Base-by-base conservation (phyloP, 495 filamentous ascomycete genomes). In the Talaromyces nanjingensis region DNA sequence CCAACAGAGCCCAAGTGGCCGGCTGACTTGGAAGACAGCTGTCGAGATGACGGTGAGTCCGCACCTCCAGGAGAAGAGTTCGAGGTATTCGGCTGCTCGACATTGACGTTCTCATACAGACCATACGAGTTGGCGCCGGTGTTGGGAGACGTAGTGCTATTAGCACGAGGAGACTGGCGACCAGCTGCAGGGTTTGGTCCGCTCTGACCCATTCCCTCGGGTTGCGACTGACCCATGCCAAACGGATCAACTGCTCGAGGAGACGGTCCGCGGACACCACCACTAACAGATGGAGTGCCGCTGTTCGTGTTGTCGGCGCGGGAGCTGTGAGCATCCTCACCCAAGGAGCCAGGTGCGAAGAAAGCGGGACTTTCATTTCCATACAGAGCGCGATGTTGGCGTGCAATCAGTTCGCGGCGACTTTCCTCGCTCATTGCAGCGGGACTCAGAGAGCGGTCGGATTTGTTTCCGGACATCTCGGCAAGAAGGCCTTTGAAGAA, bases 361-460 rank as follows among this genome's bases (percentile, higher is more conserved):
- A 84, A 92, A 49, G 76, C 72, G 59, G 75, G 83, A 69, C 83
- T 84, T 64, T 93, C 87, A 65, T 86, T 84, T 72, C 91, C 91
- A 75, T 97, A 98, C 67, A 98, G 76, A 57, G 92, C 92, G 66
- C 88, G 89, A 73, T 94, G 92, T 76, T 98, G 94, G 71, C 93
- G 93, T 68, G 92, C 89, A 70, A 98, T 93, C 69, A 98, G 86
- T 64, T 97, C 92, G 65, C 94, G 93, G 70, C 94, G 92, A 64
- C 96, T 92, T 59, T 98, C 94, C 79, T 98, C 94, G 73, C 87
- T 93, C 89, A 96, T 88, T 60, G 86, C 84, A 70, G 90, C 88
- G 2, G 93, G 93, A 80, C 93, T 98, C 80, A 92, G 82, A 67
- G 93, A 88, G 68, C 93, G 92, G 70, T 97, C 94, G 72, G 90